Base-by-base conservation (phyloP, 2,329 filamentous ascomycete genomes). In the Ceratocystiopsis sp. region DNA sequence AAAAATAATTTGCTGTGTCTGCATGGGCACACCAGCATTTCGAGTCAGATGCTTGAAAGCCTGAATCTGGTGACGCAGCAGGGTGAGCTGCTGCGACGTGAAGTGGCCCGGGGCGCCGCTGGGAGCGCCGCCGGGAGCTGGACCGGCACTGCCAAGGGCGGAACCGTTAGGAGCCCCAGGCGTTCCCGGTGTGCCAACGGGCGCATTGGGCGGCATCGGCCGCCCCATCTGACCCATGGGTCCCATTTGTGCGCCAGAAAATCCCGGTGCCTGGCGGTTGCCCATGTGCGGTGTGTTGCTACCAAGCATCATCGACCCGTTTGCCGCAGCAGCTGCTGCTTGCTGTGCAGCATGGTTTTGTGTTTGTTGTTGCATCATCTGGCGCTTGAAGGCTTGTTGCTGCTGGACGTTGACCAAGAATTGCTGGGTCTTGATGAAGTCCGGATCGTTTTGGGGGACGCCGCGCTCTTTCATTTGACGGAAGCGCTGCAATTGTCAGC, bases 41-140 rank as follows among this genome's bases (percentile, higher is more conserved):
- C 91, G 93, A 6, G 84, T 80, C 4, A 98, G 68, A 51, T 86
- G 71, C 61, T 93, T 93, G 63, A 95, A 96, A 0, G 89, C 87
- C 52, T 80, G 71, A 41, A 96, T 94, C 58, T 98, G 91, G 50
- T 83, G 79, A 47, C 84, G 73, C 11, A 98, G 65, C 37, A 84
- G 75, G 19, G 72, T 69, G 38, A 94, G 65, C 58, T 98, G 91
- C 45, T 91, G 82, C 19, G 73, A 71, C 13, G 78, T 79, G 57
- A 94, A 87, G 48, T 77, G 77, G 41, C 70, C 69, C 18, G 60
- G 61, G 40, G 47, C 57, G 48, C 42, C 52, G 44, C 44, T 43
- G 10, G 48, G 46, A 16, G 48, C 38, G 16, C 54, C 35, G 29
- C 54, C 48, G n/a, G 58, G 50, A 17, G 54, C 51, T n/a, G 57